Base-by-base conservation (phyloP, 306 rosid species). In the Quercus suber region DNA sequence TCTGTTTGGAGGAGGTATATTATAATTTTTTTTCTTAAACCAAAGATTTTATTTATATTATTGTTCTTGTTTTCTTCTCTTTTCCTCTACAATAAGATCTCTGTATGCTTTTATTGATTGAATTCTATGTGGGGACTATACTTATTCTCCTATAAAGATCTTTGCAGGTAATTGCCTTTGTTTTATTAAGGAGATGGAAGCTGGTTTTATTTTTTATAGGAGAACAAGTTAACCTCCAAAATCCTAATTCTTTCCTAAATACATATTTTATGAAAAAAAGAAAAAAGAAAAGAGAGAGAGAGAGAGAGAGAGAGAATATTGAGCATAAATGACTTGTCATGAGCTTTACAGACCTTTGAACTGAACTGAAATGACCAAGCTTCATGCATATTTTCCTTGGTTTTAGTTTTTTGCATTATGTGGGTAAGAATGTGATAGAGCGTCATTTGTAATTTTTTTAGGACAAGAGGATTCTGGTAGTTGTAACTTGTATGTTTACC, bases 1-100 rank as follows among this genome's bases (percentile, higher is more conserved):
- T 86, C 78, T 71, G 68, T 81, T 87, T 77, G 95, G 79, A 82
- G 78, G 75, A 85, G 95, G 97, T 91, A 86, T 58, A 52, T 73
- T 61, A 53, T 60, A 75, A 75, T 55, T 65, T 76, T 67, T 67
- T 67, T 68, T 67, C 78, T 79, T 76, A 64, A 75, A 69, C 13
- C 73, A 63, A 63, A 18, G 73, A 69, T 71, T 55, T 80, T 45
- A 7, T 73, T 18, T 64, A 73, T 31, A 19, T 33, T 31, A 3
- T 9, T 67, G 25, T 17, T 67, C 15, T 33, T 33, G 2, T 11
- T 67, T 33, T 17, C 52, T 65, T 35, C 20, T 37, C 76, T 52
- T 73, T 58, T 83, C 71, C 76, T 79, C 61, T 72, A n/a, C 58
- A 68, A 55, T 84, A 76, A 55, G 78, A 59, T 79, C 18, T 59